Conservation (phyloP, 1,139 yeast genomes). For the Suhomyces coccinellae region DNA sequence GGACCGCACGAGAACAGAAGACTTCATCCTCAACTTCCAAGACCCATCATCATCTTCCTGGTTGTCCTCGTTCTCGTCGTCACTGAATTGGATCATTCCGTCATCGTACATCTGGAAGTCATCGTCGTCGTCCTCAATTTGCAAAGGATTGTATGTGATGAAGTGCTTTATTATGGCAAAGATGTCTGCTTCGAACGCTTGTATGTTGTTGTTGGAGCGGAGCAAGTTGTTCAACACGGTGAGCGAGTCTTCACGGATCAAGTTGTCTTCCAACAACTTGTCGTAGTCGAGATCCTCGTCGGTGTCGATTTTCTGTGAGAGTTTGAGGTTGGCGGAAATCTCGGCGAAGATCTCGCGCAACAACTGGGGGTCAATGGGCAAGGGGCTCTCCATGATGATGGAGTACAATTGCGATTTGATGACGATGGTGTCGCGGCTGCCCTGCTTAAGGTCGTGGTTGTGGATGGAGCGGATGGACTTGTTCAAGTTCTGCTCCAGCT, state of each 20-base stretch:
- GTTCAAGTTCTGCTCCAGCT: slow-evolving; percentile 14
- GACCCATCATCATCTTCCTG: slow-evolving; percentile 55
- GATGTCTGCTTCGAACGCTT: slow-evolving; percentile 20
- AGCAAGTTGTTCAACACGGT: slow-evolving; percentile 38
- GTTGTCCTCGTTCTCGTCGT: slow-evolving; percentile 43
- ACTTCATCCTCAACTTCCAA: slow-evolving; percentile 66
- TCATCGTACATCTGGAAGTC: slow-evolving; percentile 32
- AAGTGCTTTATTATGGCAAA: slow-evolving; percentile 41
- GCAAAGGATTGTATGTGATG: slow-evolving; percentile 60
- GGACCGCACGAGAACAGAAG: slow-evolving; percentile 47
- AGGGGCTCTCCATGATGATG: slow-evolving; percentile 11
- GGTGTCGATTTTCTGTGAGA: slow-evolving; percentile 33
- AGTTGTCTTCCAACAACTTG: slow-evolving; percentile 33
- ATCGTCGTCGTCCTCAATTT: slow-evolving; percentile 24
- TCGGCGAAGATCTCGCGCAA: slow-evolving; percentile 13
- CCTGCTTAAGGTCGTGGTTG: slow-evolving; percentile 6
- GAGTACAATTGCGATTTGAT: slow-evolving; percentile 16
- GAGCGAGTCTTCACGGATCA: slow-evolving; percentile 50
- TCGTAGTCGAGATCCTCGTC: slow-evolving; percentile 51
- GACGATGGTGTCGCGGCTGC: slow-evolving; percentile 7
- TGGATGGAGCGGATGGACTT: slow-evolving; percentile 11
- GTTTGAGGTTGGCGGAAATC: slow-evolving; percentile 23
- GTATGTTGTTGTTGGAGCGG: slow-evolving; percentile 16
- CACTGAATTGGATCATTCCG: slow-evolving; percentile 38
- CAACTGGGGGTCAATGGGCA: slow-evolving; percentile 9